Evolutionary conservation across 345 rosid genomes (phyloP).

Genomic region (Microcos paniculata): DNA sequence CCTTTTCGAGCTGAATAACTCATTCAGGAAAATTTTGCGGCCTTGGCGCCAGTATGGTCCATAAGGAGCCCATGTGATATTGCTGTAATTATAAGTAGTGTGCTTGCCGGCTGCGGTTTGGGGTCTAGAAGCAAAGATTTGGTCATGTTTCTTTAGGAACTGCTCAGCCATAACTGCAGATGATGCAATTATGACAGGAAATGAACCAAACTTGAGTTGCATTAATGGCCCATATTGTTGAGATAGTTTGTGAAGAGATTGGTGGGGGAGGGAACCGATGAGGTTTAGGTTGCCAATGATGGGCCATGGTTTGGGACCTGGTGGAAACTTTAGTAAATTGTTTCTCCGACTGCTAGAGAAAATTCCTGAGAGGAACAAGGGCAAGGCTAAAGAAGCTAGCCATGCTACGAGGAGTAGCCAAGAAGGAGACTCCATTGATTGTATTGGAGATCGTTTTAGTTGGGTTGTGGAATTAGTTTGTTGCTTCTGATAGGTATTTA

Average conservation of each 20-base stretch:
- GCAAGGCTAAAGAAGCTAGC: constrained; percentile 6
- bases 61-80: constrained; percentile 31
- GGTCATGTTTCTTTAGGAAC: constrained; percentile 30
- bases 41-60: constrained; percentile 40
- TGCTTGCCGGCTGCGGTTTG: constrained; percentile 29
- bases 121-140: constrained; percentile 27
- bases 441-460: not conserved
- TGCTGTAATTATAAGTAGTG: constrained; percentile 28
- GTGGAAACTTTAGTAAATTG: constrained; percentile 17
- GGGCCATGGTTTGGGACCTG: constrained; percentile 40
- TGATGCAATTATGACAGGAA: constrained; percentile 25
- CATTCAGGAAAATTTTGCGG: constrained; percentile 24
- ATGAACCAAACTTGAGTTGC: constrained; percentile 35
- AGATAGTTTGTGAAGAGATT: constrained; percentile 28
- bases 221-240: constrained; percentile 31
- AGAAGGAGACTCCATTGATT: not conserved
- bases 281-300: constrained; percentile 40
- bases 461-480: too few relatives aligned
- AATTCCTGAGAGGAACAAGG: not conserved
- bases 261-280: constrained; percentile 37
- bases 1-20: constrained; percentile 28
- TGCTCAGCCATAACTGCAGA: constrained; percentile 29
- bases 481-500: too few relatives aligned
- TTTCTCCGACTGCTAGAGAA: not conserved
- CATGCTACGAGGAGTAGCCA: constrained; percentile 4